Base-by-base conservation (phyloP, 1,284 basidiomycete genomes). In the Heterobasidion parviporum region DNA sequence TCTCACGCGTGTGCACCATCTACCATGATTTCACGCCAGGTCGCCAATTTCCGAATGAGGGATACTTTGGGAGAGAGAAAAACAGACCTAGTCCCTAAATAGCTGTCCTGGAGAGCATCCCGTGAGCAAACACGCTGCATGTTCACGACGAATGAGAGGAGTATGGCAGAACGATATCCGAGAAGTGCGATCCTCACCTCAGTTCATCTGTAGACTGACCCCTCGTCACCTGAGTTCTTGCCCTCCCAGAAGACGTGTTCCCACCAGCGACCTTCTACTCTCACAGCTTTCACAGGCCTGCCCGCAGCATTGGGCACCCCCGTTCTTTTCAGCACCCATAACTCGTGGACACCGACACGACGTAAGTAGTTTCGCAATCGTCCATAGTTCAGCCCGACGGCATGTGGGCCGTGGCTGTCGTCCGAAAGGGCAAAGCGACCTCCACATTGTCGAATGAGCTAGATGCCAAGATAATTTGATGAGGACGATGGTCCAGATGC, bases 361-460 rank as follows among this genome's bases (percentile, higher is more conserved):
- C 74, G 68, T n/a, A 95, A 74, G 68, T 98, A 98, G 6, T 78
- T 72, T 47, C 75, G 74, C 61, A 90, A 68, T 14, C 79, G 77
- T 54, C 73, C 62, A 65, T 97, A 99, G 69, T 98, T 94, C 54
- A 94, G 74, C 0, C 92, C 96, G 47, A 99, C 94, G 15, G 86
- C 85, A 43, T 85, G 80, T 1, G 92, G 87, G 0, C 94, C 94
- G 65, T 99, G 96, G 56, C 94, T 96, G 70, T 99, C 96, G 68
- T 99, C 96, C 2, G 95, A 98, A 16, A 98, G 77, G 18, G 89
- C 84, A 57, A 98, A 79, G 20, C 83, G 80, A 0, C 96, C 96
- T 6, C 79, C 79, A 41, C 76, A 67, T 16, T 74, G 65, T 12
- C 82, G 63, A 57, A 98, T 91, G 15, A 90, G 67, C 90, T 95